phyloP scores from a whole-genome alignment of 2,329 filamentous ascomycete genomes.

The Ciborinia camelliae region DNA sequence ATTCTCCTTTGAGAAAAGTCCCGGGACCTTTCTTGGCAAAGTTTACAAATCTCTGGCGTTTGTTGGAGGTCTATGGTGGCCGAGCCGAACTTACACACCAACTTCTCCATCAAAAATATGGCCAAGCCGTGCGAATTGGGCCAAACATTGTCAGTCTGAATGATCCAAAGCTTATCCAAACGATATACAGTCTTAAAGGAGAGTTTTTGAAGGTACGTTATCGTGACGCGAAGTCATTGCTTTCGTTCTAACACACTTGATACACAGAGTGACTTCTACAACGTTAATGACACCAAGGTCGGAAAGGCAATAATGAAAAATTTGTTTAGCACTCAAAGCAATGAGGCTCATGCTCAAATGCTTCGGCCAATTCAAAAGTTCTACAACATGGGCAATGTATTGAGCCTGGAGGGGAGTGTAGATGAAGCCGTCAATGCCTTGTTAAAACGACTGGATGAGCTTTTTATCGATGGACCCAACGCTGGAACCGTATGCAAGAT shows the following conservation, averaged over 20 bases:
- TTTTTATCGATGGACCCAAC: conserved; percentile 35
- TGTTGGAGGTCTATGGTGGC: conserved; percentile 26
- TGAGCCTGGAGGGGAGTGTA: conserved; percentile 34
- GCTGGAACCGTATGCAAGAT: conserved; percentile 35
- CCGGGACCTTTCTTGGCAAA: conserved; percentile 34
- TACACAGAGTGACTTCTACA: conserved; percentile 28
- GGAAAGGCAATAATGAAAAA: conserved; percentile 24
- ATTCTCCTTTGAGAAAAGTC: conserved; percentile 24
- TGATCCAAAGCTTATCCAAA: conserved; percentile 26
- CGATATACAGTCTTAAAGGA: conserved; percentile 24
- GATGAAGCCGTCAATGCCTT: conserved; percentile 37
- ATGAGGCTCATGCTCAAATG: conserved; percentile 23
- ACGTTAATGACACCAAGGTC: conserved; percentile 27
- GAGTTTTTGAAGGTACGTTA: conserved; percentile 27
- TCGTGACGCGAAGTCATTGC: background rate
- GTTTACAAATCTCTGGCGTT: conserved; percentile 33
- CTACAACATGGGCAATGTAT: conserved; percentile 29
- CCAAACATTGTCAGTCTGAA: conserved; percentile 33
- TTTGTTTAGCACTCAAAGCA: conserved; percentile 28
- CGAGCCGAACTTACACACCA: conserved; percentile 23
- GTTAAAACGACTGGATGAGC: conserved; percentile 37
- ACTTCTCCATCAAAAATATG: conserved; percentile 29
- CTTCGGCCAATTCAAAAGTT: conserved; percentile 33
- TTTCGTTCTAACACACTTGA: background rate
- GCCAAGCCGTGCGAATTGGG: conserved; percentile 29